These are phyloP conservation scores for Talaromyces albobiverticillius DNA, from an alignment of 2,329 filamentous ascomycete genomes.

Conservation along the genomic window DNA sequence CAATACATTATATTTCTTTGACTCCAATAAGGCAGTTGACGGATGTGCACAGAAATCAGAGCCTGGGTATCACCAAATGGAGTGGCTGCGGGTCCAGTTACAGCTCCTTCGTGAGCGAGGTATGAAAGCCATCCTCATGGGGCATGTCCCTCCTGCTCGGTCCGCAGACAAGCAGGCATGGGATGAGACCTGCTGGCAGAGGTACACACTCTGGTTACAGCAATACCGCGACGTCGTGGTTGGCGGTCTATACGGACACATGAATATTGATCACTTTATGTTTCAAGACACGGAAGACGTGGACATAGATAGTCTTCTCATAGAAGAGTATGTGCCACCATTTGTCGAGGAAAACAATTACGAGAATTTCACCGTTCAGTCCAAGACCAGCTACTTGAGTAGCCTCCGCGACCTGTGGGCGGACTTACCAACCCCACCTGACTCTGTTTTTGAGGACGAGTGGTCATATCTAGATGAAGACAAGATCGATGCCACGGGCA, in stretches of 20 bases:
- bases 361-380: slow-evolving; percentile 59
- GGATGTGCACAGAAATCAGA: slow-evolving; percentile 76
- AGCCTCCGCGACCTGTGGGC: slow-evolving; percentile 78
- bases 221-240: slow-evolving; percentile 90
- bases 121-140: slow-evolving; percentile 92
- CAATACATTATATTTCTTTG: slow-evolving; percentile 96
- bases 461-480: slow-evolving; percentile 22
- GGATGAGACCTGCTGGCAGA: slow-evolving; percentile 98
- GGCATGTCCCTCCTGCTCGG: slow-evolving; percentile 88
- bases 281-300: slow-evolving; percentile 81
- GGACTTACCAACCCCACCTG: slow-evolving; percentile 60
- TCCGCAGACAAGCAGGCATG: slow-evolving; percentile 81
- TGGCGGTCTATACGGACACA: slow-evolving; percentile 80
- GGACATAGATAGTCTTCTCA: slow-evolving; percentile 51
- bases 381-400: slow-evolving; percentile 75
- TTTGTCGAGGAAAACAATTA: slow-evolving; percentile 21
- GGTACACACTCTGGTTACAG: slow-evolving; percentile 85
- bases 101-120: slow-evolving; percentile 75
- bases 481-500: slow-evolving; percentile 46
- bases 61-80: slow-evolving; percentile 90
- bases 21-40: slow-evolving; percentile 88
- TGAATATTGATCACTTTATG: slow-evolving; percentile 98
- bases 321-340: slow-evolving; percentile 18
- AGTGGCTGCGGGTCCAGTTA: slow-evolving; percentile 90
- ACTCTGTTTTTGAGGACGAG: slow-evolving; percentile 18